Conservation (phyloP, 768 basidiomycete genomes). For the Boletus edulis region DNA sequence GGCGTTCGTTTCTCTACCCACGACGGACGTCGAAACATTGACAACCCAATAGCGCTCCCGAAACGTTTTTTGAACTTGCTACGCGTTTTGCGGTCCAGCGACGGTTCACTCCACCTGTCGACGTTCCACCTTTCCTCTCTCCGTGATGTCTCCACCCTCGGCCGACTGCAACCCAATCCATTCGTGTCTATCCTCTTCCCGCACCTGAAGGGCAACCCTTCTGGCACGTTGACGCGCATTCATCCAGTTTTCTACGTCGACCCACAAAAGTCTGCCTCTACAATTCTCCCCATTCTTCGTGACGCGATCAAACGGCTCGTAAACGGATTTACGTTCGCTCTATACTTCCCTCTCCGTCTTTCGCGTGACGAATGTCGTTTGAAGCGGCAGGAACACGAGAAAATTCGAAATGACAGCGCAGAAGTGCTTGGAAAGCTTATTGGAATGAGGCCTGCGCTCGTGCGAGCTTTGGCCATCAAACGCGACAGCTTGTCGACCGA, state of each 20-base stretch:
- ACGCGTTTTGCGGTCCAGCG: constrained; percentile 39
- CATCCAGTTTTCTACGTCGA: constrained; percentile 6
- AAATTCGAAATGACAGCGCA: constrained; percentile 65
- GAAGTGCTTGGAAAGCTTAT: constrained; percentile 63
- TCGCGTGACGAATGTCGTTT: constrained; percentile 64
- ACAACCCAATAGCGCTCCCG: constrained; percentile 25
- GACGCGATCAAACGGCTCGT: constrained; percentile 10
- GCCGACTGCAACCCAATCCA: constrained; percentile 46
- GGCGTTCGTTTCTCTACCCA: neutral
- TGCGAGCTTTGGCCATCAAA: constrained; percentile 28
- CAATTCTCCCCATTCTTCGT: constrained; percentile 6
- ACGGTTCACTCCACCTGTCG: constrained; percentile 46
- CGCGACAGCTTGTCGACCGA: neutral
- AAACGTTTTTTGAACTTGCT: constrained; percentile 33
- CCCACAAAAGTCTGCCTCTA: constrained; percentile 5
- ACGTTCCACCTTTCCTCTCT: constrained; percentile 48
- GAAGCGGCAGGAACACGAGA: constrained; percentile 58
- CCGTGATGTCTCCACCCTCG: constrained; percentile 41
- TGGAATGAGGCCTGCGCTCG: constrained; percentile 48
- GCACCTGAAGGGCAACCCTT: constrained; percentile 44
- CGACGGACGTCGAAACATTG: neutral
- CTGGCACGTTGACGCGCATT: constrained; percentile 20
- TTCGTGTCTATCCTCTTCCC: constrained; percentile 65
- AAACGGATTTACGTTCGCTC: constrained; percentile 7
- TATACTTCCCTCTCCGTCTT: constrained; percentile 55